Conservation (phyloP, 2,329 filamentous ascomycete genomes). For the Ophiostoma sp. region DNA sequence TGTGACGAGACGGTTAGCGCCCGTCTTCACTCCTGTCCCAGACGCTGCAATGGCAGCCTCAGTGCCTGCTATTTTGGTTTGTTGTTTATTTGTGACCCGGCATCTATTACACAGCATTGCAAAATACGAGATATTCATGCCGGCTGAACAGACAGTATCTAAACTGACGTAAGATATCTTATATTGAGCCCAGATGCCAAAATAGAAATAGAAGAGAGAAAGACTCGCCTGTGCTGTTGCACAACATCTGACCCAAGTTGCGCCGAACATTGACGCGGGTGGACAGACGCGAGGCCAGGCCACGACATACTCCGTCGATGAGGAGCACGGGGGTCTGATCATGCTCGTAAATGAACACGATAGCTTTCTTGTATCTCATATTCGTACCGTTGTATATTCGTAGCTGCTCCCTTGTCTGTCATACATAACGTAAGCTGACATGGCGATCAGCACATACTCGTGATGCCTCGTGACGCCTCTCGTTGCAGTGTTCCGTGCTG, state of each 20-base stretch:
- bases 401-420: too few relatives aligned
- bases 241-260: slow-evolving; percentile 11
- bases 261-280: slow-evolving; percentile 9
- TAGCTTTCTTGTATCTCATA: not conserved
- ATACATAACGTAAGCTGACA: not conserved
- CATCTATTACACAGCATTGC: too few relatives aligned
- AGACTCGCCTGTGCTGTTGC: slow-evolving; percentile 14
- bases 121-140: too few relatives aligned
- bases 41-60: too few relatives aligned
- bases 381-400: not conserved
- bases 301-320: not conserved
- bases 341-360: not conserved
- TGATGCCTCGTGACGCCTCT: slow-evolving; percentile 23
- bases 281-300: slow-evolving; percentile 9
- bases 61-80: too few relatives aligned
- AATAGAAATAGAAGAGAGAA: not conserved
- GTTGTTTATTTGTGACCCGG: too few relatives aligned
- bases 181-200: not conserved
- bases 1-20: not conserved
- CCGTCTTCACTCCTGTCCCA: too few relatives aligned
- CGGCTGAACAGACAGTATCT: not conserved
- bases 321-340: not conserved
- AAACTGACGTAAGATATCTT: not conserved
- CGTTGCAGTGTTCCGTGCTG: not conserved
- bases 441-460: not conserved